phyloP scores from a whole-genome alignment of 2,329 filamentous ascomycete genomes.

The Cercospora berteroae region DNA sequence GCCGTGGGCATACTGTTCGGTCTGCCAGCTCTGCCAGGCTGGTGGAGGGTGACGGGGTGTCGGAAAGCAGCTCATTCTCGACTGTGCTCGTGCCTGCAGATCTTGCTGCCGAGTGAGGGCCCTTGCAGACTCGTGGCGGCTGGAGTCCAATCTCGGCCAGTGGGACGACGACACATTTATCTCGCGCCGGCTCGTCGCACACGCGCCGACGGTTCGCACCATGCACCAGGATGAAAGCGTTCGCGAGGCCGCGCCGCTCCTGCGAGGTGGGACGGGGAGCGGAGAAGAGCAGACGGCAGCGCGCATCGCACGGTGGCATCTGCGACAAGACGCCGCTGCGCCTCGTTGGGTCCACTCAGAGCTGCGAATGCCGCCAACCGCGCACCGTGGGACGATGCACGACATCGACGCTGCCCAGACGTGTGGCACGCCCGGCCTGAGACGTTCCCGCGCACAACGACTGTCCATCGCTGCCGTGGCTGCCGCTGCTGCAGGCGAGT shows the following conservation, averaged over 20 bases:
- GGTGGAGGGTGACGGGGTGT: background rate
- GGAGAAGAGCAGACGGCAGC: background rate
- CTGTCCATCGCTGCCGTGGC: background rate
- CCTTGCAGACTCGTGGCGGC: slow-evolving; percentile 12
- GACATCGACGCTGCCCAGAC: background rate
- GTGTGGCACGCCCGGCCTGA: background rate
- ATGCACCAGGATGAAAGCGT: background rate
- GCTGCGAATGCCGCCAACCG: slow-evolving; percentile 2
- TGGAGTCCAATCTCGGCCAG: background rate
- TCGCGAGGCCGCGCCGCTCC: background rate
- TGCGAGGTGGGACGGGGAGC: background rate
- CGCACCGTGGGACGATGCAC: background rate
- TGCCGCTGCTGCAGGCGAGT: background rate
- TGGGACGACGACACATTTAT: slow-evolving; percentile 8
- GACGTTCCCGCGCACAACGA: background rate
- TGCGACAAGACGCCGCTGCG: slow-evolving; percentile 9
- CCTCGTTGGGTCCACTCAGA: slow-evolving; percentile 11
- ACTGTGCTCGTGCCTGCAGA: slow-evolving; percentile 9
- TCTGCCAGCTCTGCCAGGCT: background rate
- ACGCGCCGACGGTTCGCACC: background rate
- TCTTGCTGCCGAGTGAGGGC: background rate
- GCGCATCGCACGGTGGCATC: no score
- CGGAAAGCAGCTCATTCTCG: slow-evolving; percentile 11
- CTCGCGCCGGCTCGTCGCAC: background rate
- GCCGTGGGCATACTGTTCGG: slow-evolving; percentile 7